These are phyloP conservation scores for Meira miltonrushii DNA, from an alignment of 1,284 basidiomycete genomes.

Conservation along the genomic window DNA sequence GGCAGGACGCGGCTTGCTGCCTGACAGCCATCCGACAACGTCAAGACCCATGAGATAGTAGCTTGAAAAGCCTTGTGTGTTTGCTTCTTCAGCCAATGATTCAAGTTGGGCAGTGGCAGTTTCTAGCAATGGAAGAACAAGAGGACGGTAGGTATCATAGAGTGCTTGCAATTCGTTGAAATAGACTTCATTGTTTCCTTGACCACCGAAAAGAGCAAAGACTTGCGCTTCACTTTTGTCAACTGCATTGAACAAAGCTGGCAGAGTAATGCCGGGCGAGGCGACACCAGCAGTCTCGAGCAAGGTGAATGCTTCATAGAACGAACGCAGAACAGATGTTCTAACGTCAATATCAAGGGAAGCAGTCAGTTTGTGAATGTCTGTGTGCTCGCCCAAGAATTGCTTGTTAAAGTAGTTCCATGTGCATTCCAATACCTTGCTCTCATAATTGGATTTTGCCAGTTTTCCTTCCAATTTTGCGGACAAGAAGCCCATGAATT, in stretches of 20 bases:
- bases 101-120: slow-evolving; percentile 57
- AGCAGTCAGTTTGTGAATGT: slow-evolving; percentile 75
- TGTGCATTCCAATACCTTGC: slow-evolving; percentile 62
- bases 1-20: slow-evolving; percentile 66
- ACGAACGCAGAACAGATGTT: slow-evolving; percentile 70
- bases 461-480: slow-evolving; percentile 19
- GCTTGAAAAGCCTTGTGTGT: slow-evolving; percentile 60
- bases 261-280: slow-evolving; percentile 61
- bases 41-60: slow-evolving; percentile 80
- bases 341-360: slow-evolving; percentile 68
- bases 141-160: slow-evolving; percentile 83
- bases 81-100: slow-evolving; percentile 51
- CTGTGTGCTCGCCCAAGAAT: slow-evolving; percentile 51
- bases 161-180: slow-evolving; percentile 89
- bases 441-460: slow-evolving; percentile 63
- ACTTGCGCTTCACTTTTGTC: slow-evolving; percentile 68
- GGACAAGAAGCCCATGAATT: slow-evolving; percentile 52
- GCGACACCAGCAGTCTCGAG: slow-evolving; percentile 63
- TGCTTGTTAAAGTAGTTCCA: slow-evolving; percentile 34
- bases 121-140: slow-evolving; percentile 68
- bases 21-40: slow-evolving; percentile 76
- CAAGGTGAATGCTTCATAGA: slow-evolving; percentile 70
- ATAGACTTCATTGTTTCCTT: slow-evolving; percentile 94
- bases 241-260: slow-evolving; percentile 68
- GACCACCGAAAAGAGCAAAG: slow-evolving; percentile 95